Base-by-base conservation (phyloP, 148 eudicot genomes). In the Rhododendron mucronatum region DNA sequence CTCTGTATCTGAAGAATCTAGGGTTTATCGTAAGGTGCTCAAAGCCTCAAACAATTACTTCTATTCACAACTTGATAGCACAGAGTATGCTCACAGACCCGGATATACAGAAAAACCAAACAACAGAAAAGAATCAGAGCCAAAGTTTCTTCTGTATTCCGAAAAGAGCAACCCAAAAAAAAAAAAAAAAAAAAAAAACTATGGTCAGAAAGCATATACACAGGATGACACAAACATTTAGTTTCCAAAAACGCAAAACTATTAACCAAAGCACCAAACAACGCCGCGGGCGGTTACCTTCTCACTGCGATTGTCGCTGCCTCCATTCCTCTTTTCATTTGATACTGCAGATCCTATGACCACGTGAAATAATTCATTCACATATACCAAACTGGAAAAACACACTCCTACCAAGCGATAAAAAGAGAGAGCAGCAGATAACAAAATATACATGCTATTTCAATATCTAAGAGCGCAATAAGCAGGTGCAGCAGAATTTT, bases 341-440 rank as follows among this genome's bases (percentile, higher is more conserved):
- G 88, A 74, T 30, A 41, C 71, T 5, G 41, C 88, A 85, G 86
- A 82, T 30, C 89, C 91, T 89, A 65, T 20, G 55, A 45, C 13
- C 39, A 39, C 23, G 85, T 2, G 23, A 74, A 79, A 48, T 23
- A 12, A 80, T 73, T 7, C 37, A 47, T 33, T 59, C 2, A 83
- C 41, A 18, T 37, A 51, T 35, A 28, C 50, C 55, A 28, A 78
- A 39, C 73, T 33, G 15, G 10, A 35, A 41, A 39, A 39, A 7
- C n/a, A 77, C 2, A 35, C 26, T 21, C 67, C 10, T 61, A 61
- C 2, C 26, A 2, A 63, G 67, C 7, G 67, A 21, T 4, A 57
- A 18, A 61, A 7, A 61, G 10, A 21, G 67, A 59, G n/a, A 41
- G 45, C 45, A 41, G 45, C 45, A 41, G 45, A 41, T 5, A 6